Evolutionary conservation across 2,329 filamentous ascomycete species (phyloP).

Genomic region (Colletotrichum sp.): DNA sequence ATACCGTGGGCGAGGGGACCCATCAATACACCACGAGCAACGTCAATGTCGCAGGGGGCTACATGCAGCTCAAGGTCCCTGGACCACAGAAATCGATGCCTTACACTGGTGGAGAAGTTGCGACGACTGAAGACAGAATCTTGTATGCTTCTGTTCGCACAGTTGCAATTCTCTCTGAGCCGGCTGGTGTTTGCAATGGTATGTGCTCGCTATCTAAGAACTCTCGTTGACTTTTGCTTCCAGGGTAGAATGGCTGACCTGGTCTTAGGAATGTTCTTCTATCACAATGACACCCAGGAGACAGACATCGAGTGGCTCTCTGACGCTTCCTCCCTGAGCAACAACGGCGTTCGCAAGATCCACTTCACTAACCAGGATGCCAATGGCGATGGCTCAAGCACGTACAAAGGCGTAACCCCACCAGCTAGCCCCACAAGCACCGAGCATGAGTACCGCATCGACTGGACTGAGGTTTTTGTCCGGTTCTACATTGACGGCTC

Average conservation of each 20-base stretch:
- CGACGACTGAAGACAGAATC: not conserved
- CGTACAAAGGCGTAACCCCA: slow-evolving; percentile 16
- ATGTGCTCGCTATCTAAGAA: not conserved
- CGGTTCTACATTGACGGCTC: slow-evolving; percentile 29
- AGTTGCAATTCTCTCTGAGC: slow-evolving; percentile 28
- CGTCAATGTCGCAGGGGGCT: slow-evolving; percentile 25
- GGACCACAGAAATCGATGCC: slow-evolving; percentile 27
- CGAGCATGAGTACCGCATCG: slow-evolving; percentile 34
- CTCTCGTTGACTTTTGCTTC: not conserved
- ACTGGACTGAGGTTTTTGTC: slow-evolving; percentile 28
- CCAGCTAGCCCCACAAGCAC: slow-evolving; percentile 24
- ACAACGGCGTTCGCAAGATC: slow-evolving; percentile 24
- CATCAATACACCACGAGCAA: slow-evolving; percentile 15
- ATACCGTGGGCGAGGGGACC: not conserved
- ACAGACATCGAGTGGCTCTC: slow-evolving; percentile 35
- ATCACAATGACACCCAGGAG: slow-evolving; percentile 28
- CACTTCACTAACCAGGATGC: slow-evolving; percentile 33
- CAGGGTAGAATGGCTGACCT: fast-evolving
- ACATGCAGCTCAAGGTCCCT: slow-evolving; percentile 29
- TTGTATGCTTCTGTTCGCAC: slow-evolving; percentile 26
- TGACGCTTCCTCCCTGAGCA: slow-evolving; percentile 27
- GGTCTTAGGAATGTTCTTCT: slow-evolving; percentile 31
- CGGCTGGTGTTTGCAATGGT: slow-evolving; percentile 34
- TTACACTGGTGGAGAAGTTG: not conserved
- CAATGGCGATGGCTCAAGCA: slow-evolving; percentile 20